phyloP scores from a whole-genome alignment of 2,329 filamentous ascomycete species.

The Fusarium sambucinum region DNA sequence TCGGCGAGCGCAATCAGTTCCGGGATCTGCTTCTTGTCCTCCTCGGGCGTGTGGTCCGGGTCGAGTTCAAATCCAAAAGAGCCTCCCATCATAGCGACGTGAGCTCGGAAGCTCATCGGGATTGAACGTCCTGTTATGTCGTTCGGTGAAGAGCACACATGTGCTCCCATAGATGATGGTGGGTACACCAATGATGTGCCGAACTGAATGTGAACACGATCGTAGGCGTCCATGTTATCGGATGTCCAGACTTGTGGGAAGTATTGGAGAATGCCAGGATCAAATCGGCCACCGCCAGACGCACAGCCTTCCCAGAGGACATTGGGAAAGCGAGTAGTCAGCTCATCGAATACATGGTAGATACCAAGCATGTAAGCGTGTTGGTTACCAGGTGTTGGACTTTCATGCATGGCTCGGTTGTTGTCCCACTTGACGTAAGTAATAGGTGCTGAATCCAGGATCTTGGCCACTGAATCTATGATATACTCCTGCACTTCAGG shows the following conservation, averaged over 20 bases:
- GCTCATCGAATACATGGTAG: conserved; percentile 70
- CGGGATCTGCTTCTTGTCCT: conserved; percentile 67
- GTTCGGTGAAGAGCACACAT: conserved; percentile 72
- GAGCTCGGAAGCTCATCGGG: conserved; percentile 70
- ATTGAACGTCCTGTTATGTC: conserved; percentile 66
- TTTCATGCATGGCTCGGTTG: conserved; percentile 73
- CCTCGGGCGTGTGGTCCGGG: conserved; percentile 62
- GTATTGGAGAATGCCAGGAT: conserved; percentile 72
- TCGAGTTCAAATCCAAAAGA: conserved; percentile 75
- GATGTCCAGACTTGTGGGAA: conserved; percentile 76
- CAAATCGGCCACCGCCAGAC: conserved; percentile 73
- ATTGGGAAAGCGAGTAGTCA: conserved; percentile 70
- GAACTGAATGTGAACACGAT: conserved; percentile 72
- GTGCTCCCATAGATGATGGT: conserved; percentile 73
- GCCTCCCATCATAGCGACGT: conserved; percentile 77
- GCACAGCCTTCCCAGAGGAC: conserved; percentile 76
- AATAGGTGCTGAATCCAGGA: conserved; percentile 67
- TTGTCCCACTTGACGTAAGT: conserved; percentile 77
- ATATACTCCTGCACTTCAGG: conserved; percentile 73
- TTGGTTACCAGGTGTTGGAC: conserved; percentile 63
- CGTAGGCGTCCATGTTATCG: conserved; percentile 72
- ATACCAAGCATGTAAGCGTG: conserved; percentile 73
- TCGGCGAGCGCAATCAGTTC: conserved; percentile 66
- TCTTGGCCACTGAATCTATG: conserved; percentile 65
- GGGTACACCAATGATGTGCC: conserved; percentile 74